Evolutionary conservation across 257 asterid genomes (phyloP), one percentile per base, ranked within the genome.

Genomic region (Salvia rosmarinus): DNA sequence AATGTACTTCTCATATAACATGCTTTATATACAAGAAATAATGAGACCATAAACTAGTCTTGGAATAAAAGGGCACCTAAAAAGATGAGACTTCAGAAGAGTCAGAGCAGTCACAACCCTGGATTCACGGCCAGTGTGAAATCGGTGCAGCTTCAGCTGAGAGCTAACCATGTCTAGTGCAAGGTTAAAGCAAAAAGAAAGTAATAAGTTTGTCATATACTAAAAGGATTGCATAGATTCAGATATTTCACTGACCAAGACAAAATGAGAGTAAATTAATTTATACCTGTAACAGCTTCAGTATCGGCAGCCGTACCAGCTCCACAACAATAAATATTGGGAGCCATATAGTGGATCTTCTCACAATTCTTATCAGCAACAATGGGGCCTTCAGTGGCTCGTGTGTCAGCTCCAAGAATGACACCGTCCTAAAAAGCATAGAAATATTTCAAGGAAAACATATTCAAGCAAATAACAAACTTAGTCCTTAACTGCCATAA

Each of bases 301-400:
- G 97, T 93, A 73, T 93, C 98, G 11, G 97, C 98, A 74, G 98
- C 98, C 67, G 97, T 90, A 50, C 98, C 97, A 73, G 87, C 87
- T 72, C 87, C 85, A 80, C 87, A 83, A 69, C 85, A 83, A 43
- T 83, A 83, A 11, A 83, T 83, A 72, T 83, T 83, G 44, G 85
- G 87, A 67, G 81, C 98, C 92, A 95, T 88, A 70, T 85, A 95
- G 70, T 95, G 99, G 56, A 95, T 95, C 82, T 91, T 95, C 81
- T 95, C 98, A 69, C 98, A 95, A 73, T 91, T 95, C 84, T 95
- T 95, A 76, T 95, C 99, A 23, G 98, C 98, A 63, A 95, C 98
- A 82, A 95, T 95, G n/a, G 98, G 98, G 20, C 99, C 98, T 80
- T 85, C 98, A 37, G 99, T 91, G 71, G 99, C 99, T 68, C 98